These are phyloP conservation scores for Malassezia arunalokei DNA, from an alignment of 1,284 basidiomycete genomes.

Conservation along the genomic window DNA sequence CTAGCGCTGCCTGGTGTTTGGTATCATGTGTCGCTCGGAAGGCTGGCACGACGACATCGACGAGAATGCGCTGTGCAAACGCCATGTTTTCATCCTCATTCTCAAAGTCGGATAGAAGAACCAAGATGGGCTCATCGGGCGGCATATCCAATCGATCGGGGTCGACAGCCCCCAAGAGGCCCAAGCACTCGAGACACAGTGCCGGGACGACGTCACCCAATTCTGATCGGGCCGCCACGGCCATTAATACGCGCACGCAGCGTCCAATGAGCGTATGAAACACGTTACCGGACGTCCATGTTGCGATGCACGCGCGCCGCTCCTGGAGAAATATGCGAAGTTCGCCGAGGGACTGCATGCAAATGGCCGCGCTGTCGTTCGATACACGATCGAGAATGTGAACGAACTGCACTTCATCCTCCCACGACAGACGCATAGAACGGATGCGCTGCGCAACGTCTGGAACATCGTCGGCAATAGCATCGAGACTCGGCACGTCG, in stretches of 20 bases:
- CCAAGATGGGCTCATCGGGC: constrained; percentile 56
- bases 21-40: constrained; percentile 89
- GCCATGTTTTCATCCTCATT: constrained; percentile 65
- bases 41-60: constrained; percentile 74
- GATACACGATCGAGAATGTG: constrained; percentile 63
- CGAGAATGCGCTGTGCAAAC: constrained; percentile 77
- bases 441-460: constrained; percentile 37
- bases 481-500: constrained; percentile 52
- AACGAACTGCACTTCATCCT: constrained; percentile 51
- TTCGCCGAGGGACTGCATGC: constrained; percentile 64
- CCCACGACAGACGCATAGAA: constrained; percentile 47
- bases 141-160: constrained; percentile 76
- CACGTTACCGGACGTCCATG: constrained; percentile 49
- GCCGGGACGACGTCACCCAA: constrained; percentile 55
- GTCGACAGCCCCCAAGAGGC: constrained; percentile 86
- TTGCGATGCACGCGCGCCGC: constrained; percentile 24
- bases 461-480: constrained; percentile 32
- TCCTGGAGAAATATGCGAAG: constrained; percentile 51
- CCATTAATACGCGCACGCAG: constrained; percentile 60
- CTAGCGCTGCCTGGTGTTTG: constrained; percentile 75
- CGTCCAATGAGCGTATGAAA: constrained; percentile 69
- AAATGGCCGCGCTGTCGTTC: constrained; percentile 72
- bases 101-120: constrained; percentile 69
- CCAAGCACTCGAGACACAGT: constrained; percentile 73
- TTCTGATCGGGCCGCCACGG: constrained; percentile 55